Percentiles rank a stretch among this genome's conserved stretches.
These are phyloP conservation scores for Quercus agrifolia DNA, from an alignment of 306 rosid species.

Conservation along the genomic window DNA sequence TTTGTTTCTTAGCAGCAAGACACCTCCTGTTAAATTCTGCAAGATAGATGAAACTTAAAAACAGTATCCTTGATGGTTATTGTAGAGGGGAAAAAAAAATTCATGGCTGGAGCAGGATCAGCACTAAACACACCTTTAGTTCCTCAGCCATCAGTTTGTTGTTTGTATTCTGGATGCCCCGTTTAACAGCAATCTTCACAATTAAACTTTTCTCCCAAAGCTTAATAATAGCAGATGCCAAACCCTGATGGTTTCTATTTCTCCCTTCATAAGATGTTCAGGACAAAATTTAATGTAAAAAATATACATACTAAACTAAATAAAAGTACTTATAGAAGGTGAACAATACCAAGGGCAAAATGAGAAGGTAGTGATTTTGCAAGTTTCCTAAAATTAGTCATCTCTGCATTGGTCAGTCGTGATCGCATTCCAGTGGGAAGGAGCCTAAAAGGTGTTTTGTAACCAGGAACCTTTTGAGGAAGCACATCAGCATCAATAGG, in stretches of 20 bases:
- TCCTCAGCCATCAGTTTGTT: constrained; percentile 95
- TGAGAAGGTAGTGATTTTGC: constrained; percentile 90
- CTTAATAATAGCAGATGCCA: constrained; percentile 77
- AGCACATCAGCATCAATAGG: constrained; percentile 97
- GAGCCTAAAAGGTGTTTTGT: constrained; percentile 85
- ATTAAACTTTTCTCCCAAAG: constrained; percentile 94
- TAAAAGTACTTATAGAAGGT: constrained; percentile 1
- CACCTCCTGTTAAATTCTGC: constrained; percentile 92
- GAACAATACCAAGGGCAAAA: constrained; percentile 85
- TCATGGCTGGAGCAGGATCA: constrained; percentile 2
- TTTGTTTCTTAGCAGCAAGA: constrained; percentile 84
- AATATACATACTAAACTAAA: constrained; percentile 7
- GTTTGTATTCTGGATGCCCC: constrained; percentile 95
- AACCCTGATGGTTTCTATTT: constrained; percentile 92
- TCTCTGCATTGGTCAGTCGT: constrained; percentile 70
- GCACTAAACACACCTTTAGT: constrained; percentile 56
- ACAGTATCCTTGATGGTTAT: not conserved
- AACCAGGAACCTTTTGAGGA: constrained; percentile 69
- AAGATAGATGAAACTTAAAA: constrained; percentile 25
- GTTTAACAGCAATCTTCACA: constrained; percentile 88
- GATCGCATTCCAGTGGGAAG: constrained; percentile 84
- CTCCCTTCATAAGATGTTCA: constrained; percentile 56
- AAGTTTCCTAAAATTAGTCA: constrained; percentile 70
- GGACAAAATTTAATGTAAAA: constrained; percentile 19
- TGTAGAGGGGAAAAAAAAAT: not conserved